Percentiles rank a stretch among this genome's conserved stretches.
These are phyloP conservation scores for Haematococcus lacustris DNA, from an alignment of 139 green algal genomes.

Conservation along the genomic window DNA sequence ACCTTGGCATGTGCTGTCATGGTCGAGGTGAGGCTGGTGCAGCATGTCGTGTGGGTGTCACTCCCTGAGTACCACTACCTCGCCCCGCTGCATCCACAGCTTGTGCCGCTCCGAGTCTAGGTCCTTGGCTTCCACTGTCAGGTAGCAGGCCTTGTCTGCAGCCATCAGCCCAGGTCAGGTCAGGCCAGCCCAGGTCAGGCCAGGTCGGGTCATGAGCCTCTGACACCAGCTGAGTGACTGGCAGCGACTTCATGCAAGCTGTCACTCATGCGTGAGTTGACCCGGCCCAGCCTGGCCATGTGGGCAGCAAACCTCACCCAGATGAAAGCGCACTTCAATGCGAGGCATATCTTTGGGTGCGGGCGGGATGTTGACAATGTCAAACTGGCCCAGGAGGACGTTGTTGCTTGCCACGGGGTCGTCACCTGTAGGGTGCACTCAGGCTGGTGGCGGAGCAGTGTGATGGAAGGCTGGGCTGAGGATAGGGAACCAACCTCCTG, in stretches of 20 bases:
- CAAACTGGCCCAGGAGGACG: constrained; percentile 48
- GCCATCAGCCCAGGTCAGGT: constrained; percentile 25
- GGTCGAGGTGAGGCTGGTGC: too few species aligned
- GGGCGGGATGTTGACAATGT: constrained; percentile 51
- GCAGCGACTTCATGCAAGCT: too few species aligned
- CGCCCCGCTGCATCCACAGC: constrained; percentile 27
- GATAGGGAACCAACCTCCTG: neutral
- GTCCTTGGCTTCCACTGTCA: constrained; percentile 40
- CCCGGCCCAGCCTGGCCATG: too few species aligned
- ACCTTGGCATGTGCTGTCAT: too few species aligned
- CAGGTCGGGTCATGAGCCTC: neutral
- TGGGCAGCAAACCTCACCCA: too few species aligned
- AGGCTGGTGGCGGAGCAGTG: too few species aligned
- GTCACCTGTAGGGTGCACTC: constrained; percentile 15
- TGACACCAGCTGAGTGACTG: too few species aligned
- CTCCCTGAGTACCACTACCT: constrained; percentile 27
- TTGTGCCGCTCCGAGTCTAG: constrained; percentile 43
- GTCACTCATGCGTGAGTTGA: neutral
- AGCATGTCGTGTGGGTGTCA: too few species aligned
- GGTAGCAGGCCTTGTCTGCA: constrained; percentile 17
- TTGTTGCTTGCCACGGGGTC: constrained; percentile 46
- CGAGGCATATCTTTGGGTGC: constrained; percentile 44
- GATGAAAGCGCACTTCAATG: constrained; percentile 29
- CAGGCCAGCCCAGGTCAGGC: neutral
- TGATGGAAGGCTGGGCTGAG: too few species aligned